A percentile compares a stretch with the other conserved stretches of the same genome.
Evolutionary conservation across 331 rosid genomes (phyloP).

Genomic region (Acacia concinna): DNA sequence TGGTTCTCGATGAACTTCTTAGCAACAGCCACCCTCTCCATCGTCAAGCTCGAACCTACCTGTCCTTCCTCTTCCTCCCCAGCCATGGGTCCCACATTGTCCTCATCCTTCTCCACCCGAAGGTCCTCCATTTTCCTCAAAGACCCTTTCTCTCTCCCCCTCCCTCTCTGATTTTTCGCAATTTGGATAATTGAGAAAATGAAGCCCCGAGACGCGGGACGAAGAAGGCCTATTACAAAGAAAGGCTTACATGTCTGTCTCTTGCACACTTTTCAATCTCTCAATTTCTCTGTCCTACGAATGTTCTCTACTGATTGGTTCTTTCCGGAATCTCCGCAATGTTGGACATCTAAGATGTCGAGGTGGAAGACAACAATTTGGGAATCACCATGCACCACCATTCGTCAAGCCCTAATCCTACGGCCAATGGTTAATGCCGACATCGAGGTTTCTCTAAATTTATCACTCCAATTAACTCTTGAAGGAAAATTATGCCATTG

Average conservation of each 20-base stretch:
- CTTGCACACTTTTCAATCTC: conserved; percentile 23
- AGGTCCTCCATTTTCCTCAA: conserved; percentile 37
- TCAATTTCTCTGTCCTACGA: conserved; percentile 33
- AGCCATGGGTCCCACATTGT: conserved; percentile 37
- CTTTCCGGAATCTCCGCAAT: background rate
- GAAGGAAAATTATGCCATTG: background rate
- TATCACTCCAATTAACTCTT: background rate
- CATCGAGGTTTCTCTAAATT: conserved; percentile 7
- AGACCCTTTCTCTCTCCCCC: conserved; percentile 11
- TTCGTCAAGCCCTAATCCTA: conserved; percentile 1
- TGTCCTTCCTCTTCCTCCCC: conserved; percentile 39
- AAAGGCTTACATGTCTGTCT: conserved; percentile 19
- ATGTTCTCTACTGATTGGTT: conserved; percentile 40
- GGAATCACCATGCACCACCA: background rate
- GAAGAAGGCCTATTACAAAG: conserved; percentile 30
- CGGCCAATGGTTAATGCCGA: conserved; percentile 24
- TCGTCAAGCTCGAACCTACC: conserved; percentile 71
- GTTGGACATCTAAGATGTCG: conserved; percentile 3
- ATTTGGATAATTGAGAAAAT: conserved; percentile 50
- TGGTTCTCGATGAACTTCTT: conserved; percentile 86
- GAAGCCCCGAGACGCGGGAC: conserved; percentile 27
- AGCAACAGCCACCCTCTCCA: conserved; percentile 90
- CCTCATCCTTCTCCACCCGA: conserved; percentile 23
- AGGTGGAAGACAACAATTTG: conserved; percentile 16
- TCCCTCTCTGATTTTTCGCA: background rate